These are phyloP conservation scores for Botrytis paeoniae DNA, from an alignment of 2,329 filamentous ascomycete species.

Conservation along the genomic window DNA sequence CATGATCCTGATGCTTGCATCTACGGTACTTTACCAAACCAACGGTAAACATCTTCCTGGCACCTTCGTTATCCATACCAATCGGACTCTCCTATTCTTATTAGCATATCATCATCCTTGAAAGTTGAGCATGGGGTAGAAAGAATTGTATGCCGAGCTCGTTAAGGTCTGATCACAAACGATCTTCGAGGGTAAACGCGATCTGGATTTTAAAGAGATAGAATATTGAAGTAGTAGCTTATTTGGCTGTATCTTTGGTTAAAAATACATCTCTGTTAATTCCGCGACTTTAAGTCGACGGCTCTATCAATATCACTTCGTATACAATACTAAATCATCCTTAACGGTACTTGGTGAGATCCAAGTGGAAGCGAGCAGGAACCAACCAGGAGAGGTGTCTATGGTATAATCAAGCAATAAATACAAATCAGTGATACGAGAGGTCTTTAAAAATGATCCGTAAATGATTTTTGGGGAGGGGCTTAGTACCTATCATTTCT, in stretches of 20 bases:
- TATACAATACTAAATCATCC: not conserved
- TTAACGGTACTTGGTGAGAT: not conserved
- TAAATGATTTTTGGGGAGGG: not conserved
- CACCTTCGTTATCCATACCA: slow-evolving; percentile 11
- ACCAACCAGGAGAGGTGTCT: not conserved
- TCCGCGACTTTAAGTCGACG: not conserved
- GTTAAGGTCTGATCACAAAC: not conserved
- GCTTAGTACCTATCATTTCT: not conserved
- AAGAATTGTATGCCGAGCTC: slow-evolving; percentile 3
- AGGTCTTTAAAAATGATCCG: not conserved
- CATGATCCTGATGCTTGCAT: slow-evolving; percentile 18
- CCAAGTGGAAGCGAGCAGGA: slow-evolving; percentile 3
- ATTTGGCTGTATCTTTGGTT: not conserved
- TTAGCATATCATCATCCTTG: slow-evolving; percentile 4
- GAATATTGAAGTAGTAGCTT: not conserved
- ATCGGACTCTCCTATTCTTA: slow-evolving; percentile 13
- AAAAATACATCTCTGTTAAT: not conserved
- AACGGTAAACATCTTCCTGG: slow-evolving; percentile 18
- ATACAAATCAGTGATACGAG: not conserved
- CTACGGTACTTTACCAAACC: slow-evolving; percentile 19
- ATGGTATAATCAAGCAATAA: not conserved
- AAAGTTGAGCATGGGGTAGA: not conserved
- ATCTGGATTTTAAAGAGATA: slow-evolving; percentile 1
- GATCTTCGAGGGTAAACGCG: not conserved
- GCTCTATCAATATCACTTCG: not conserved